Evolutionary conservation across 352 stramenopile species (phyloP).

Genomic region (Pythium apleroticum): DNA sequence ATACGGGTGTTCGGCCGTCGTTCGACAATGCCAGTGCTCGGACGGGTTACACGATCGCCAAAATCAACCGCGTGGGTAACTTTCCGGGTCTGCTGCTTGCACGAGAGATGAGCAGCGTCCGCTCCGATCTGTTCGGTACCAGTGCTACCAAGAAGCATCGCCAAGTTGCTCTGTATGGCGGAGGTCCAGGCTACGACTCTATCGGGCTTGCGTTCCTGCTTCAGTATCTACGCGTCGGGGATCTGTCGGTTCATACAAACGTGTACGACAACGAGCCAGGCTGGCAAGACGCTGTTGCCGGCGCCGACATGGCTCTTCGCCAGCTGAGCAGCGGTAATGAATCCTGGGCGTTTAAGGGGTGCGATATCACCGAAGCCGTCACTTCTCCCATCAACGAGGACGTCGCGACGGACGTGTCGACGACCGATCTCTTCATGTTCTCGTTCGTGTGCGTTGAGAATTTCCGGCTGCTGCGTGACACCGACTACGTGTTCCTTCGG

Average conservation of each 20-base stretch:
- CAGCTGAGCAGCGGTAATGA: conserved; percentile 25
- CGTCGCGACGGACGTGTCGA: conserved; percentile 27
- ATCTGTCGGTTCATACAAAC: conserved; percentile 47
- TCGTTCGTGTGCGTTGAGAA: conserved; percentile 79
- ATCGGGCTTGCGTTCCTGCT: conserved; percentile 57
- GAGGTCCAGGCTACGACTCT: conserved; percentile 56
- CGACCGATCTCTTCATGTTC: conserved; percentile 58
- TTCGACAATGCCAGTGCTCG: conserved; percentile 58
- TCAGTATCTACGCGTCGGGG: conserved; percentile 46
- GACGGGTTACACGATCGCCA: conserved; percentile 62
- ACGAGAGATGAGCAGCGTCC: conserved; percentile 43
- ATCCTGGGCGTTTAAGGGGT: conserved; percentile 46
- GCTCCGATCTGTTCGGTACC: conserved; percentile 49
- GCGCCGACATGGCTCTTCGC: conserved; percentile 32
- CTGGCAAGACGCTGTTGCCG: conserved; percentile 46
- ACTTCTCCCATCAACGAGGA: conserved; percentile 36
- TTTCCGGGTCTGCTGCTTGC: conserved; percentile 59
- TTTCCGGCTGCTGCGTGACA: conserved; percentile 49
- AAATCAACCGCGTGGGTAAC: conserved; percentile 75
- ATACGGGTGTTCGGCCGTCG: conserved; percentile 59
- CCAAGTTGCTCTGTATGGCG: conserved; percentile 60
- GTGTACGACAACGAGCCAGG: conserved; percentile 76
- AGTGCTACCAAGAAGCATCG: conserved; percentile 21
- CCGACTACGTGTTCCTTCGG: conserved; percentile 48
- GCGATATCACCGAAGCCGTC: conserved; percentile 61